phyloP scores from a whole-genome alignment of 768 basidiomycete genomes.

The Tricholoma saponaceum region DNA sequence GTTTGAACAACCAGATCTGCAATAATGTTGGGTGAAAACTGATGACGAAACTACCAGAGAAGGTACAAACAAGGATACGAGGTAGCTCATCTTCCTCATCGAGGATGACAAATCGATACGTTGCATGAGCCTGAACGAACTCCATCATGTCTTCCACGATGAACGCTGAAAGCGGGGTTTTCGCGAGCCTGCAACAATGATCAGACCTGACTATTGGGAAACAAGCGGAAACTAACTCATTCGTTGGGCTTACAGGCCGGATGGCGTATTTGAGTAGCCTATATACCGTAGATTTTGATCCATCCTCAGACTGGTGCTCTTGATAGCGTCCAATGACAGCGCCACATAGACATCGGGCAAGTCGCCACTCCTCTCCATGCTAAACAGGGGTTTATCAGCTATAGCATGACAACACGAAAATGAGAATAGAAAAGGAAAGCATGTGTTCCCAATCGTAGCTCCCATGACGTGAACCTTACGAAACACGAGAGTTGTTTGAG shows the following conservation, averaged over 20 bases:
- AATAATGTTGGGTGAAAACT: conserved; percentile 1
- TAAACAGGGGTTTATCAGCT: conserved; percentile 21
- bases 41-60: neutral
- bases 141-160: conserved; percentile 90
- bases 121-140: conserved; percentile 87
- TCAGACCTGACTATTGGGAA: conserved; percentile 1
- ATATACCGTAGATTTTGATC: conserved; percentile 41
- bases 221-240: conserved; percentile 53
- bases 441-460: conserved; percentile 92
- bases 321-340: conserved; percentile 72
- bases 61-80: conserved; percentile 64
- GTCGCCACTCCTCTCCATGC: conserved; percentile 60
- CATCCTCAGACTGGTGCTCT: conserved; percentile 34
- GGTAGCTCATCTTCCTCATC: conserved; percentile 86
- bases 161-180: conserved; percentile 77
- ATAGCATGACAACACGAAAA: conserved; percentile 12
- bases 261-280: conserved; percentile 84
- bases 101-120: conserved; percentile 83
- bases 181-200: conserved; percentile 30
- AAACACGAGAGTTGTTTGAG: conserved; percentile 85
- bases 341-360: conserved; percentile 79
- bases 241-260: conserved; percentile 56
- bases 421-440: conserved; percentile 11
- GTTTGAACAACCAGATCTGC: conserved; percentile 95
- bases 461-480: conserved; percentile 65